Percentiles rank a stretch among this genome's conserved stretches.
These are phyloP conservation scores for Blastocystis sp. DNA, from an alignment of 352 stramenopile species.

Conservation along the genomic window DNA sequence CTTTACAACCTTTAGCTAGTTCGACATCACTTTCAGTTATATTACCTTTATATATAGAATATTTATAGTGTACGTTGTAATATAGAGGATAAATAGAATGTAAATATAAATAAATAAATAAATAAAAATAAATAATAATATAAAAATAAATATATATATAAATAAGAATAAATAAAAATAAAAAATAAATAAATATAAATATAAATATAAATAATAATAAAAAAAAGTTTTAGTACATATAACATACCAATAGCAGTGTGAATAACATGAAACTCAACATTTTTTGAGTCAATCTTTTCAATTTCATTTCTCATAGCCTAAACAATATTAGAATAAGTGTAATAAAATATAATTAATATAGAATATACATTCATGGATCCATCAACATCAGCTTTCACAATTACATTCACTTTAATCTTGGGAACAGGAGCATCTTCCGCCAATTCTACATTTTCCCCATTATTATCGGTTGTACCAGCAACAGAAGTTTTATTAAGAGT, in stretches of 20 bases:
- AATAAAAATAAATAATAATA: background rate
- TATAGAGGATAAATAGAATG: conserved; percentile 55
- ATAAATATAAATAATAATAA: conserved; percentile 48
- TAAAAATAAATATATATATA: background rate
- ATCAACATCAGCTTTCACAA: conserved; percentile 92
- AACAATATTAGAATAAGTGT: too few species aligned
- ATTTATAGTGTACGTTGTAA: conserved; percentile 60
- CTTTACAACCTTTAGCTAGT: conserved; percentile 56
- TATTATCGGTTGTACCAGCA: conserved; percentile 31
- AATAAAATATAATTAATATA: conserved; percentile 43
- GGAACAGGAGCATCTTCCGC: conserved; percentile 48
- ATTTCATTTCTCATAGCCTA: conserved; percentile 36
- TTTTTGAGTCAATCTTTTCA: conserved; percentile 49
- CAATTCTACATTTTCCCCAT: conserved; percentile 38
- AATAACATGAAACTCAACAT: conserved; percentile 50
- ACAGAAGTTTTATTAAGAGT: conserved; percentile 1
- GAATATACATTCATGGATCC: conserved; percentile 72
- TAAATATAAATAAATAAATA: conserved; percentile 41
- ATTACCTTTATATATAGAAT: too few species aligned
- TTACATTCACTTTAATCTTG: conserved; percentile 69
- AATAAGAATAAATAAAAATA: too few species aligned
- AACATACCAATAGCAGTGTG: conserved; percentile 15
- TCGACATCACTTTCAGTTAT: conserved; percentile 60
- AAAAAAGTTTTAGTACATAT: too few species aligned
- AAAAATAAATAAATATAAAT: conserved; percentile 47